Evolutionary conservation across 192 early-diverging fungal species (phyloP).

Genomic region (Gonapodya prolifera): DNA sequence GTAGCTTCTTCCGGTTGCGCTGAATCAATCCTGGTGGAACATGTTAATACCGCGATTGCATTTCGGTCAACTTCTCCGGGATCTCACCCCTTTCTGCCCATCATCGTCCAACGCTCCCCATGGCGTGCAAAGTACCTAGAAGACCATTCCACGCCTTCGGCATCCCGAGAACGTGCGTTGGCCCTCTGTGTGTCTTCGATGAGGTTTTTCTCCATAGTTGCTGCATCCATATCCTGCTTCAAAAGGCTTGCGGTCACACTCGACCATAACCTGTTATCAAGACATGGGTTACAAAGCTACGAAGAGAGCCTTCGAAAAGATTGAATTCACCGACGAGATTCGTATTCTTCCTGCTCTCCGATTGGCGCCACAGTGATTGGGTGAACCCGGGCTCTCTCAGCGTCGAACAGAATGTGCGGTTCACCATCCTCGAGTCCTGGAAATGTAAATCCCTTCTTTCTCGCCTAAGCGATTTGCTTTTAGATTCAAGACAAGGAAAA

Average conservation of each 20-base stretch:
- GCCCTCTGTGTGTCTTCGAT: slow-evolving; percentile 66
- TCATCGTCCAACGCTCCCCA: not conserved
- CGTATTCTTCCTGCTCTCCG: slow-evolving; percentile 61
- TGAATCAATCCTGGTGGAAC: no score
- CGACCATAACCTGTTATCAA: slow-evolving; percentile 44
- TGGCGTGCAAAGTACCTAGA: slow-evolving; percentile 46
- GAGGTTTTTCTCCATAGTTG: slow-evolving; percentile 50
- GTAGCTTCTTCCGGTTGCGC: not conserved
- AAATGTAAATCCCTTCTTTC: slow-evolving; percentile 19
- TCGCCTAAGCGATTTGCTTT: slow-evolving; percentile 14
- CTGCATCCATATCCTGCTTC: slow-evolving; percentile 48
- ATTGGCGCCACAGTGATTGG: slow-evolving; percentile 58
- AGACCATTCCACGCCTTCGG: slow-evolving; percentile 32
- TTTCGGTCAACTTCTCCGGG: not conserved
- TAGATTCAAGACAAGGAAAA: slow-evolving; percentile 9
- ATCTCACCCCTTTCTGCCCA: not conserved
- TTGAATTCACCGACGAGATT: slow-evolving; percentile 52
- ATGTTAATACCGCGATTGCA: no score
- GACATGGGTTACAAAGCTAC: not conserved
- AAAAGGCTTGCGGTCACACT: slow-evolving; percentile 57
- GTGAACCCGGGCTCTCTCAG: slow-evolving; percentile 41
- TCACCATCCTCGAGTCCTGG: not conserved
- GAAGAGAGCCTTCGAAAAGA: not conserved
- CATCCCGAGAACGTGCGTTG: slow-evolving; percentile 36
- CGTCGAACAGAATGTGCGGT: slow-evolving; percentile 53